Percentiles rank a stretch among this genome's conserved stretches.
phyloP scores from a whole-genome alignment of 2,329 filamentous ascomycete species.

The Mycocentrospora acerina region DNA sequence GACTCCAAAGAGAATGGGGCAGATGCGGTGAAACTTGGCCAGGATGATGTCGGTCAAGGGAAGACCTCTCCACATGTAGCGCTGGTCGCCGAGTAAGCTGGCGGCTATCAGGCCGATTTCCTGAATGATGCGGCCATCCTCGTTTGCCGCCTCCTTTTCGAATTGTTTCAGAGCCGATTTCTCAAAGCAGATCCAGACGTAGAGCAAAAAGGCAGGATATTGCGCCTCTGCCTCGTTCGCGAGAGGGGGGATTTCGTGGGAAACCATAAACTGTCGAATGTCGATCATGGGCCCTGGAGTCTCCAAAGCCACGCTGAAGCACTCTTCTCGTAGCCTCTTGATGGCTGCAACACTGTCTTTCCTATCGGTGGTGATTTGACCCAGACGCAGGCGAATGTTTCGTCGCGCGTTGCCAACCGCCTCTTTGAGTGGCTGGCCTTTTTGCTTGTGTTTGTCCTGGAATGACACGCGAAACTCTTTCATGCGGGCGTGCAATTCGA shows the following conservation, averaged over 20 bases:
- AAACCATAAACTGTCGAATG: constrained; percentile 40
- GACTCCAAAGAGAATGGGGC: constrained; percentile 84
- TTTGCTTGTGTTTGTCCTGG: constrained; percentile 24
- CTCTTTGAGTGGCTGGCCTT: constrained; percentile 27
- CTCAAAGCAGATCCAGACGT: constrained; percentile 73
- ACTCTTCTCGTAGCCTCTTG: constrained; percentile 28
- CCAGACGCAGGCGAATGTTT: constrained; percentile 31
- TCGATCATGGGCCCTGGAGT: constrained; percentile 35
- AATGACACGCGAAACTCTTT: constrained; percentile 40
- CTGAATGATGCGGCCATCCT: constrained; percentile 58
- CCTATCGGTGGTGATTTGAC: constrained; percentile 36
- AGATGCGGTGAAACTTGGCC: constrained; percentile 78
- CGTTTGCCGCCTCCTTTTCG: constrained; percentile 41
- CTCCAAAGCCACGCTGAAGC: constrained; percentile 26
- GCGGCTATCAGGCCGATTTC: constrained; percentile 77
- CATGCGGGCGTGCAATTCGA: constrained; percentile 39
- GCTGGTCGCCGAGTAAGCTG: constrained; percentile 69
- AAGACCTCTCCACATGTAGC: constrained; percentile 66
- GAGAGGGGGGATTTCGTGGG: constrained; percentile 29
- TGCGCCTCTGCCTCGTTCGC: constrained; percentile 32
- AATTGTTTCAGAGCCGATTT: constrained; percentile 71
- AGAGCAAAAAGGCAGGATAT: constrained; percentile 58
- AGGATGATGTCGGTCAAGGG: constrained; percentile 81
- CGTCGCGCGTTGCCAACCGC: constrained; percentile 36
- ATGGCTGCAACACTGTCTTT: constrained; percentile 31